Evolutionary conservation across 2,329 filamentous ascomycete species (phyloP).

Genomic region (Pyricularia pennisetigena): DNA sequence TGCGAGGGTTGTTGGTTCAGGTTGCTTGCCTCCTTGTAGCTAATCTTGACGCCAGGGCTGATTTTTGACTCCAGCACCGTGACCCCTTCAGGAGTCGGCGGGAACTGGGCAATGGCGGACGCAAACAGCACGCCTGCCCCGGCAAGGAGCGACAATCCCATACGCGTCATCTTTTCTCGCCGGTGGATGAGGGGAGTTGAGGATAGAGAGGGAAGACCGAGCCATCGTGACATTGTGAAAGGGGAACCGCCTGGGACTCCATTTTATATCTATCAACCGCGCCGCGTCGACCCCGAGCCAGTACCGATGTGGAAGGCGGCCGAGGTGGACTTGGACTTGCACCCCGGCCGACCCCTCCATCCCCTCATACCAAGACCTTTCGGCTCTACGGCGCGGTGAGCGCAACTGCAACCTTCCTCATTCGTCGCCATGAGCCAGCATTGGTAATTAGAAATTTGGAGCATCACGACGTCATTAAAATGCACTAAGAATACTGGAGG

Average conservation of each 20-base stretch:
- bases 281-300: neutral
- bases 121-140: neutral
- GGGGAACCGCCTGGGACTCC: neutral
- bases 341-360: conserved; percentile 1
- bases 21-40: conserved; percentile 28
- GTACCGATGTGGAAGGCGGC: neutral
- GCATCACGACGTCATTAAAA: no score
- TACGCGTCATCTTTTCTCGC: neutral
- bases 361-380: neutral
- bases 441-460: no score
- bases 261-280: neutral
- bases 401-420: neutral
- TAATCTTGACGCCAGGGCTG: conserved; percentile 26
- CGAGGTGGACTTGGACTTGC: neutral
- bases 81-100: conserved; percentile 24
- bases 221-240: neutral
- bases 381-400: neutral
- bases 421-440: neutral
- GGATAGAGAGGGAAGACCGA: neutral
- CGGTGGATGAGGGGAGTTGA: neutral
- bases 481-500: no score
- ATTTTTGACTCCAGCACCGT: conserved; percentile 26
- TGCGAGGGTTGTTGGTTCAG: no score
- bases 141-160: neutral
- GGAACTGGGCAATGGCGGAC: conserved; percentile 21